Conservation (phyloP, 2,329 filamentous ascomycete genomes). For the Penicillium sp. region DNA sequence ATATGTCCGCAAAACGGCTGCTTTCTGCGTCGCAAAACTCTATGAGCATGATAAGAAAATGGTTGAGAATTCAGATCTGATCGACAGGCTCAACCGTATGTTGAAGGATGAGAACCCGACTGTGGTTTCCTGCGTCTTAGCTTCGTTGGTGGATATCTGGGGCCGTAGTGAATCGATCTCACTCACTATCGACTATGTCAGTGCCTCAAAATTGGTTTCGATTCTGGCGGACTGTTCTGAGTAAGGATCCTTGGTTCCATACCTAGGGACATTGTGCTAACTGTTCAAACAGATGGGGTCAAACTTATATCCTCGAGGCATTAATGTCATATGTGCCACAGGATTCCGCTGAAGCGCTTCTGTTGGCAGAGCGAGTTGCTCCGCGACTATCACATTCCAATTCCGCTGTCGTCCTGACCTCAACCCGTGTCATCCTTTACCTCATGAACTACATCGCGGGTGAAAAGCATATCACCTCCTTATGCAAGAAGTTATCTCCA, state of each 20-base stretch:
- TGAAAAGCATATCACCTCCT: conserved; percentile 77
- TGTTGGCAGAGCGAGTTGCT: conserved; percentile 89
- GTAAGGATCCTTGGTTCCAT: conserved; percentile 53
- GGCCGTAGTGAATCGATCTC: conserved; percentile 96
- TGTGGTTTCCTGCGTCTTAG: conserved; percentile 90
- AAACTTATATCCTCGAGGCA: conserved; percentile 96
- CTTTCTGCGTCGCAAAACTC: conserved; percentile 93
- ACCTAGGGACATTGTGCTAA: conserved; percentile 9
- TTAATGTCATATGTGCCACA: conserved; percentile 97
- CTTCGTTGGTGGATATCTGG: conserved; percentile 95
- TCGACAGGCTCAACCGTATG: conserved; percentile 85
- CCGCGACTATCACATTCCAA: conserved; percentile 97
- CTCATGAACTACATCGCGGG: conserved; percentile 98
- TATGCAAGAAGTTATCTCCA: conserved; percentile 91
- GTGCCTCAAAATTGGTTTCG: conserved; percentile 96
- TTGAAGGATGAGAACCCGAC: conserved; percentile 95
- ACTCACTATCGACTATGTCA: conserved; percentile 94
- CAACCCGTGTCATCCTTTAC: conserved; percentile 93
- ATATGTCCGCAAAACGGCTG: conserved; percentile 95
- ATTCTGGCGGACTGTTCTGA: conserved; percentile 96
- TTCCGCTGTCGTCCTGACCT: conserved; percentile 92
- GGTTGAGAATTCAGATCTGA: conserved; percentile 87
- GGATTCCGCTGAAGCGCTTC: conserved; percentile 79
- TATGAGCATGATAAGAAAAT: conserved; percentile 93
- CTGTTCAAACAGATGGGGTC: conserved; percentile 71